phyloP scores from a whole-genome alignment of 306 rosid species.

The Crotalaria pallida region DNA sequence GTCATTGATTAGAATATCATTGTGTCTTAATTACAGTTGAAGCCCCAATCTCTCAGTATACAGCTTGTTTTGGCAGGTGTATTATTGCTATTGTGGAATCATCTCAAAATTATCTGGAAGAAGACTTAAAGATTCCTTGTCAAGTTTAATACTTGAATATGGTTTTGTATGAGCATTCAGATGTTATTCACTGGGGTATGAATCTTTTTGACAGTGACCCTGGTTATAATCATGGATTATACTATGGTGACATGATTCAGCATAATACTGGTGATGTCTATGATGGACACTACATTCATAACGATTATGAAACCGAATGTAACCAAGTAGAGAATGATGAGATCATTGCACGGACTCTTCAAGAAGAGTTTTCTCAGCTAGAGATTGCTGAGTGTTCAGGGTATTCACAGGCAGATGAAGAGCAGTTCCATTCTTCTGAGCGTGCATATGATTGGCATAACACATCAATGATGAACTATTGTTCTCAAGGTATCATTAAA shows the following conservation, averaged over 20 bases:
- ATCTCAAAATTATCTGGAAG: not conserved
- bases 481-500: slow-evolving; percentile 40
- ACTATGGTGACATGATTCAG: slow-evolving; percentile 38
- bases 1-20: slow-evolving; percentile 13
- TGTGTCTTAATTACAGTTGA: slow-evolving; percentile 11
- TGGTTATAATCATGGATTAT: slow-evolving; percentile 37
- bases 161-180: slow-evolving; percentile 58
- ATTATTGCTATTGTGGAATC: slow-evolving; percentile 18
- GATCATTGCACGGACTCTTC: slow-evolving; percentile 69
- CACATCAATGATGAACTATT: slow-evolving; percentile 43
- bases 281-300: slow-evolving; percentile 37
- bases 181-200: slow-evolving; percentile 60
- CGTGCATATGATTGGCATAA: slow-evolving; percentile 51
- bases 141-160: slow-evolving; percentile 29
- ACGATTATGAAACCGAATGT: slow-evolving; percentile 40
- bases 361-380: slow-evolving; percentile 65
- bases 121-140: slow-evolving; percentile 16
- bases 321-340: slow-evolving; percentile 71
- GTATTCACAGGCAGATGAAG: slow-evolving; percentile 39
- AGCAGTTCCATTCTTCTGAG: slow-evolving; percentile 36
- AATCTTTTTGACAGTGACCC: slow-evolving; percentile 52
- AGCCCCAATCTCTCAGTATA: slow-evolving; percentile 8
- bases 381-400: slow-evolving; percentile 44
- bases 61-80: slow-evolving; percentile 28
- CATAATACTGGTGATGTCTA: slow-evolving; percentile 36